A percentile compares a stretch with the other conserved stretches of the same genome.
Conservation (phyloP, 2,329 filamentous ascomycete genomes). For the Claviceps arundinis region DNA sequence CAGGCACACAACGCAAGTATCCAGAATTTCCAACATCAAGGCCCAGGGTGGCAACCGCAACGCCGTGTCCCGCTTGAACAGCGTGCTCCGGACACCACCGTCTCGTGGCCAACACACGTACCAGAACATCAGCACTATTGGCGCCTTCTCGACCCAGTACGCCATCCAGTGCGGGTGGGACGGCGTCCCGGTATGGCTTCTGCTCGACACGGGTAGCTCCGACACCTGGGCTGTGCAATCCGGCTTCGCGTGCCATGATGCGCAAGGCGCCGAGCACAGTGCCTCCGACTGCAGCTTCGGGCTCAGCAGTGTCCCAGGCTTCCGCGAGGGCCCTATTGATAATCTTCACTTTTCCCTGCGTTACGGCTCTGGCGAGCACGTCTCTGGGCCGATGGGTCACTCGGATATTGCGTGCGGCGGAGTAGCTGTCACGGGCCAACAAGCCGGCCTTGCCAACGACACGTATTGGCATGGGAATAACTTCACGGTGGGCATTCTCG, state of each 20-base stretch:
- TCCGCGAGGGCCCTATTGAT: conserved; percentile 25
- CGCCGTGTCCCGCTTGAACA: conserved; percentile 17
- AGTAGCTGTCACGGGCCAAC: conserved; percentile 29
- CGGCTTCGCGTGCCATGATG: conserved; percentile 29
- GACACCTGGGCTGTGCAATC: conserved; percentile 35
- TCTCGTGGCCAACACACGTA: conserved; percentile 12
- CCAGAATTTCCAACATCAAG: conserved; percentile 21
- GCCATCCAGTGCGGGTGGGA: conserved; percentile 28
- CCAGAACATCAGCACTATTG: conserved; percentile 26
- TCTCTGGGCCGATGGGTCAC: conserved; percentile 33
- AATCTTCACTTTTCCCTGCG: conserved; percentile 31
- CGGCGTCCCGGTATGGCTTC: conserved; percentile 23
- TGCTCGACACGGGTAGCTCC: conserved; percentile 38
- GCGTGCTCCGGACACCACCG: conserved; percentile 9
- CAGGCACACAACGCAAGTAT: conserved; percentile 16
- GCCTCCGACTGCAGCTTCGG: conserved; percentile 29
- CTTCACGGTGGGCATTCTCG: conserved; percentile 35
- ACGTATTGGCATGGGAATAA: conserved; percentile 41
- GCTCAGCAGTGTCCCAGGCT: conserved; percentile 22
- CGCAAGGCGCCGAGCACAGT: conserved; percentile 16
- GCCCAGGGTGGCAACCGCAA: conserved; percentile 12
- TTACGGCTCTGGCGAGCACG: conserved; percentile 35
- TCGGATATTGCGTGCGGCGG: conserved; percentile 33
- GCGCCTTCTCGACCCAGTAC: conserved; percentile 28
- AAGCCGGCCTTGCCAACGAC: conserved; percentile 34